Percentiles rank a stretch among this genome's conserved stretches.
These are phyloP conservation scores for Malus hybrid DNA, from an alignment of 331 rosid genomes.

Conservation along the genomic window DNA sequence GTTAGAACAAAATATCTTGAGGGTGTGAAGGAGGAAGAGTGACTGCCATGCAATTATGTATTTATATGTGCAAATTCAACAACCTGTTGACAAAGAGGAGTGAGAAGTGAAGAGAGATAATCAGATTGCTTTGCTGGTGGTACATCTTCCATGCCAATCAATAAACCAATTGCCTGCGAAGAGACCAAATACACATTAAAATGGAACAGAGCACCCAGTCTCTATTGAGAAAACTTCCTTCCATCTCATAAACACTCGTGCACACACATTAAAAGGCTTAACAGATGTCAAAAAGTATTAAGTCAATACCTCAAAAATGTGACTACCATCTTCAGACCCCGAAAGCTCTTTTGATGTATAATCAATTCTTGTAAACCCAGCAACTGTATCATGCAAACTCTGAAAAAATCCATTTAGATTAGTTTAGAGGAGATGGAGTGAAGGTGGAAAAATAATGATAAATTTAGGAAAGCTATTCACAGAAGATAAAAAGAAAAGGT, in stretches of 20 bases:
- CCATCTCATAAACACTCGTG: background rate
- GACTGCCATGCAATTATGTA: slow-evolving; percentile 3
- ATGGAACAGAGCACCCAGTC: background rate
- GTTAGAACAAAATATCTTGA: background rate
- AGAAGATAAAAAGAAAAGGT: background rate
- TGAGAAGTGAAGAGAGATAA: slow-evolving; percentile 85
- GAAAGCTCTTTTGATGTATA: slow-evolving; percentile 47
- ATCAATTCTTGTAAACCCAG: slow-evolving; percentile 58
- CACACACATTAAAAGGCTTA: background rate
- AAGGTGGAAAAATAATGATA: background rate
- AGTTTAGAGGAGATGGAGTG: background rate
- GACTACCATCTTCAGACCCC: slow-evolving; percentile 92
- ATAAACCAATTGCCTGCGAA: slow-evolving; percentile 85
- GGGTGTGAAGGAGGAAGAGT: background rate
- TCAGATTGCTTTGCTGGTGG: slow-evolving; percentile 71
- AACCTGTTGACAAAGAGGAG: slow-evolving; percentile 92
- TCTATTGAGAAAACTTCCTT: background rate
- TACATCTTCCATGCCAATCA: slow-evolving; percentile 95
- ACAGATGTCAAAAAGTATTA: background rate
- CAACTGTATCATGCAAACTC: slow-evolving; percentile 74
- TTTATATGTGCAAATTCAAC: slow-evolving; percentile 4
- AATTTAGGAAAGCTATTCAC: background rate
- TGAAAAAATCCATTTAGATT: slow-evolving; percentile 21
- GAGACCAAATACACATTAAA: slow-evolving; percentile 15
- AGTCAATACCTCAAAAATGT: slow-evolving; percentile 78